phyloP scores from a whole-genome alignment of 768 basidiomycete genomes.

The Kwoniella mangroviensis region DNA sequence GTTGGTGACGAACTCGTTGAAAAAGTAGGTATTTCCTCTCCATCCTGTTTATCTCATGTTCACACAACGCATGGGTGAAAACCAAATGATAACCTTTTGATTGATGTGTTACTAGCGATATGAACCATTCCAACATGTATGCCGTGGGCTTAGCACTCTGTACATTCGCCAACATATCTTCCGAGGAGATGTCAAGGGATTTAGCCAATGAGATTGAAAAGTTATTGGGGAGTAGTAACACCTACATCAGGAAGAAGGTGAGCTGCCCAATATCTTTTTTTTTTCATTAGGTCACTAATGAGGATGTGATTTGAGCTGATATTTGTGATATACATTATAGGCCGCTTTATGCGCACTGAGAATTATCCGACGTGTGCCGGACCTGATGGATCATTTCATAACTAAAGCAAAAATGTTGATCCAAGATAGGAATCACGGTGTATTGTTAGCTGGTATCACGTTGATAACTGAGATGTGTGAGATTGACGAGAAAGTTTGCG shows the following conservation, averaged over 20 bases:
- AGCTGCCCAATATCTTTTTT: conserved; percentile 27
- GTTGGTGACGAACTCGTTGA: conserved; percentile 94
- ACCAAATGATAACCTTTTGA: not conserved
- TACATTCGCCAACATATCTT: conserved; percentile 98
- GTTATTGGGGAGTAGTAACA: conserved; percentile 92
- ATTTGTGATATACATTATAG: conserved; percentile 59
- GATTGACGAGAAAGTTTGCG: conserved; percentile 70
- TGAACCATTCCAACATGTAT: conserved; percentile 99
- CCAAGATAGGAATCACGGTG: conserved; percentile 95
- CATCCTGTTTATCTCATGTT: too few species aligned
- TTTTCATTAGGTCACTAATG: not conserved
- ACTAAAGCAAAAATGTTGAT: conserved; percentile 85
- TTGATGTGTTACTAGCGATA: conserved; percentile 68
- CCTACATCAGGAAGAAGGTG: conserved; percentile 99
- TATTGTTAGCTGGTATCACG: conserved; percentile 89
- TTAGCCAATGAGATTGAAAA: conserved; percentile 97
- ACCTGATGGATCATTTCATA: conserved; percentile 89
- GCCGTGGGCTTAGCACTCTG: conserved; percentile 95
- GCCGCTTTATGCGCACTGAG: conserved; percentile 93
- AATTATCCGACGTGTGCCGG: conserved; percentile 93
- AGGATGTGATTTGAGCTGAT: not conserved
- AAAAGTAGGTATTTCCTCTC: conserved; percentile 69
- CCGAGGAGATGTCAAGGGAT: conserved; percentile 99
- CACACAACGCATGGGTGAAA: not conserved
- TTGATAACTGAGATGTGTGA: conserved; percentile 94